Conservation (phyloP, 2,329 filamentous ascomycete genomes). For the Trichocomaceae sp. region DNA sequence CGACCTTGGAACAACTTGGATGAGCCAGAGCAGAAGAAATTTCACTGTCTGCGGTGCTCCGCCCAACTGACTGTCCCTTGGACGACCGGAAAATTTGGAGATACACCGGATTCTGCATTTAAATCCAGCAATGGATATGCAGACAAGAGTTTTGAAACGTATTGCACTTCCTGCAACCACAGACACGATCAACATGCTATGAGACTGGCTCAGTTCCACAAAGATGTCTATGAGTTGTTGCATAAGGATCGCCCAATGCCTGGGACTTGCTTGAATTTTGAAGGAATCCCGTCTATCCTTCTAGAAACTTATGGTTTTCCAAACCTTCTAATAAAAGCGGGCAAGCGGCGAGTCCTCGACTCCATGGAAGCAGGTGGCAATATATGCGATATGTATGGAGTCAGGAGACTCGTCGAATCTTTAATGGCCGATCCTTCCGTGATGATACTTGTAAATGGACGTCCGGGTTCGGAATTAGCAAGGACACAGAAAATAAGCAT, state of each 20-base stretch:
- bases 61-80: slow-evolving; percentile 46
- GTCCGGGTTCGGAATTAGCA: neutral
- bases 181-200: slow-evolving; percentile 53
- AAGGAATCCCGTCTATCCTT: slow-evolving; percentile 42
- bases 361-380: neutral
- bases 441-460: slow-evolving; percentile 36
- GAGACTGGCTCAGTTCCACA: slow-evolving; percentile 55
- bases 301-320: neutral
- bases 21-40: slow-evolving; percentile 42
- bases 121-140: slow-evolving; percentile 26
- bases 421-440: slow-evolving; percentile 39
- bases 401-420: slow-evolving; percentile 37
- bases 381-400: neutral
- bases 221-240: slow-evolving; percentile 49
- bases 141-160: slow-evolving; percentile 42
- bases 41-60: slow-evolving; percentile 54
- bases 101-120: slow-evolving; percentile 21
- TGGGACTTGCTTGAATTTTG: slow-evolving; percentile 57
- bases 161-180: slow-evolving; percentile 48
- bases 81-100: slow-evolving; percentile 43
- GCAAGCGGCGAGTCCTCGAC: neutral
- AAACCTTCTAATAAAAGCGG: neutral
- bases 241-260: slow-evolving; percentile 52
- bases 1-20: slow-evolving; percentile 55
- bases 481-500: slow-evolving; percentile 26